These are phyloP conservation scores for Quillaja saponaria DNA, from an alignment of 306 rosid species.

Conservation along the genomic window DNA sequence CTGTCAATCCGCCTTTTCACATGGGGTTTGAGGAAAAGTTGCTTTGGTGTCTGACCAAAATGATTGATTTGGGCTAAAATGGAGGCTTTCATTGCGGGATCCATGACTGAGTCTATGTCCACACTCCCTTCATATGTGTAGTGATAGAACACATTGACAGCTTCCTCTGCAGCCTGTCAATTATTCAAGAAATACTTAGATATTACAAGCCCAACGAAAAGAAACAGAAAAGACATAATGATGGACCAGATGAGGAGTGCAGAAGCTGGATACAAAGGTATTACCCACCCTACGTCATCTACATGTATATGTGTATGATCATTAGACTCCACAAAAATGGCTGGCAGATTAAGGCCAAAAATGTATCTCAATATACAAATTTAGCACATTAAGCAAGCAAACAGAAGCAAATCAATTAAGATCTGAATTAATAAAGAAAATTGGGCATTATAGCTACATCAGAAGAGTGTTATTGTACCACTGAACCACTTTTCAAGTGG, in stretches of 20 bases:
- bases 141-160: conserved; percentile 95
- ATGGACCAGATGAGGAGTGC: conserved; percentile 3
- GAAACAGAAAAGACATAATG: neutral
- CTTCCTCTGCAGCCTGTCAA: conserved; percentile 93
- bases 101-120: conserved; percentile 94
- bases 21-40: conserved; percentile 86
- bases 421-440: too few species aligned
- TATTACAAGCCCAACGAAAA: conserved; percentile 34
- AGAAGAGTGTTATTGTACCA: too few species aligned
- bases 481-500: too few species aligned
- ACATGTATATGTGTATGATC: too few species aligned
- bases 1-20: conserved; percentile 79
- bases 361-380: too few species aligned
- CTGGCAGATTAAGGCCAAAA: too few species aligned
- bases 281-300: neutral
- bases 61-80: conserved; percentile 98
- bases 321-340: too few species aligned
- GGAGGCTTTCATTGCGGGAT: conserved; percentile 99
- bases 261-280: neutral
- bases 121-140: conserved; percentile 98
- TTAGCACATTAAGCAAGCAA: too few species aligned
- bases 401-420: too few species aligned
- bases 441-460: too few species aligned
- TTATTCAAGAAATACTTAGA: conserved; percentile 26
- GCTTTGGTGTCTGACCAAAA: conserved; percentile 99